A percentile compares a stretch with the other conserved stretches of the same genome.
phyloP scores from a whole-genome alignment of 176 grass and related monocot genomes.

The Cenchrus purpureus region DNA sequence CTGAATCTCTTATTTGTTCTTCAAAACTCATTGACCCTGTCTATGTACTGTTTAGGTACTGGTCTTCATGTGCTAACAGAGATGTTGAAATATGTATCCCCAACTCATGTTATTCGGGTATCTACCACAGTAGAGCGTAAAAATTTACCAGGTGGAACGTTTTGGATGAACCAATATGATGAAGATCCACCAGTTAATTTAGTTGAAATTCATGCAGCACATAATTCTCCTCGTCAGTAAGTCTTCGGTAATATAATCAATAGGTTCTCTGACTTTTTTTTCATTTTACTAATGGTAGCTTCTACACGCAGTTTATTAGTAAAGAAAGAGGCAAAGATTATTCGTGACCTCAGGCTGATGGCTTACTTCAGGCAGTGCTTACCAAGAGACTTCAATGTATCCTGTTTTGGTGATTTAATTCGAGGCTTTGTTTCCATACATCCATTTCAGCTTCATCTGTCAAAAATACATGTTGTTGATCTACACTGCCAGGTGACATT shows the following conservation, averaged over 20 bases:
- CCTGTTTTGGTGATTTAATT: conserved; percentile 45
- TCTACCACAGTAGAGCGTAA: conserved; percentile 49
- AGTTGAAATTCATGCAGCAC: conserved; percentile 57
- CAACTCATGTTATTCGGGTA: conserved; percentile 67
- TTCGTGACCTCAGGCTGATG: conserved; percentile 61
- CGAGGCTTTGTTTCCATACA: conserved; percentile 48
- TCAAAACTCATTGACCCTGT: not conserved
- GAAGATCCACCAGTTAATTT: conserved; percentile 49
- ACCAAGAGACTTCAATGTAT: conserved; percentile 58
- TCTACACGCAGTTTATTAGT: conserved; percentile 43
- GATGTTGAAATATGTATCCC: conserved; percentile 57
- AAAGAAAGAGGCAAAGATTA: conserved; percentile 67
- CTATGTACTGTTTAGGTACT: conserved; percentile 44
- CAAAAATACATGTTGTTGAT: conserved; percentile 62
- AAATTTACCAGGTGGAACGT: conserved; percentile 72
- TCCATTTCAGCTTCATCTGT: conserved; percentile 53
- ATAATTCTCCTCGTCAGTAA: conserved; percentile 54
- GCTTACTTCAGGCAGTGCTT: conserved; percentile 81
- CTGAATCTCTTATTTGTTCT: not conserved
- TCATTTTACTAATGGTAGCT: conserved; percentile 13
- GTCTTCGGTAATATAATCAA: conserved; percentile 21
- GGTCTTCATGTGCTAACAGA: conserved; percentile 67
- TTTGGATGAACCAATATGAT: conserved; percentile 55
- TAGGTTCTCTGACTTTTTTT: conserved; percentile 11
- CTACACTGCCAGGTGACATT: conserved; percentile 54